phyloP scores from a whole-genome alignment of 495 filamentous ascomycete species.

The Geoglossum glabrum region DNA sequence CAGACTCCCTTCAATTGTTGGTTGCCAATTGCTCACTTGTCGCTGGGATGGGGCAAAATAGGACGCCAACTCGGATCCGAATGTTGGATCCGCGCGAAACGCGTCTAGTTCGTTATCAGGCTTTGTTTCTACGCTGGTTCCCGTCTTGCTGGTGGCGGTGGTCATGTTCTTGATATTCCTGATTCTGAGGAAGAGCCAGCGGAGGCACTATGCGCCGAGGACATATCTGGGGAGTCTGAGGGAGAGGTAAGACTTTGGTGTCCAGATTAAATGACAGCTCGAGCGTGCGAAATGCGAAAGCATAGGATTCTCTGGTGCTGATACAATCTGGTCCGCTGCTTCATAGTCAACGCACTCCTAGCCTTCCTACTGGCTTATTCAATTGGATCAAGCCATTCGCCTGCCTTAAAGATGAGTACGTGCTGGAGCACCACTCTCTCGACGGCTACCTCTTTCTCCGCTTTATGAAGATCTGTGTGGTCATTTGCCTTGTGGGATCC shows the following conservation, averaged over 20 bases:
- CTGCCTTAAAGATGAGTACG: conserved; percentile 62
- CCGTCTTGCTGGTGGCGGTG: conserved; percentile 40
- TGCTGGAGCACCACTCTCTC: conserved; percentile 74
- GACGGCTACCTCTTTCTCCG: conserved; percentile 35
- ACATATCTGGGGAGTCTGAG: conserved; percentile 63
- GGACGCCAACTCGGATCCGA: neutral
- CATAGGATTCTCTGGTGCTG: no score
- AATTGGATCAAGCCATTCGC: conserved; percentile 62
- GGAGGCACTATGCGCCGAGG: conserved; percentile 69
- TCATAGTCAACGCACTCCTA: conserved; percentile 42
- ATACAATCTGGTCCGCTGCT: no score
- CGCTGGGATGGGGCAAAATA: neutral
- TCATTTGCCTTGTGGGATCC: conserved; percentile 21
- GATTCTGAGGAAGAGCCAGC: conserved; percentile 48
- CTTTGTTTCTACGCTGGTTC: conserved; percentile 51
- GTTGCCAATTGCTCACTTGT: neutral
- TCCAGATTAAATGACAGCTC: no score
- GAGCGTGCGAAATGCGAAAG: no score
- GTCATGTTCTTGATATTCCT: conserved; percentile 55
- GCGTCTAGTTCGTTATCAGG: conserved; percentile 30
- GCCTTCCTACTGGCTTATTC: conserved; percentile 45
- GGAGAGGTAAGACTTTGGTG: conserved; percentile 36
- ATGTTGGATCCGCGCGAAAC: conserved; percentile 1
- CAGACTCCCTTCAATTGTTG: neutral
- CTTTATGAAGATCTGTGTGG: conserved; percentile 20